A percentile compares a stretch with the other conserved stretches of the same genome.
Evolutionary conservation across 2,329 filamentous ascomycete species (phyloP).

Genomic region (Colletotrichum brevisporum): DNA sequence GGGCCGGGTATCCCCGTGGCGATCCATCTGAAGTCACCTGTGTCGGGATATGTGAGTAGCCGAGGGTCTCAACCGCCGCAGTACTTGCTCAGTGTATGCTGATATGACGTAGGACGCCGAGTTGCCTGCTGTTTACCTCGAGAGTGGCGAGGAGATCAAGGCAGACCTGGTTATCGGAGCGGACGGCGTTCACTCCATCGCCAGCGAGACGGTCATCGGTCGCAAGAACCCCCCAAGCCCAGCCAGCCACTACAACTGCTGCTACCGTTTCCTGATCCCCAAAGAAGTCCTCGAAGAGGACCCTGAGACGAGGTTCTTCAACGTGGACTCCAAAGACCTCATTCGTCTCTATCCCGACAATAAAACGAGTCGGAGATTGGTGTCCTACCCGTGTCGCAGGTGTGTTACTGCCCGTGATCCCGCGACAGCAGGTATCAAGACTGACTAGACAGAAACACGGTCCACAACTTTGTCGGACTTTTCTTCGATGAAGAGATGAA

Average conservation of each 20-base stretch:
- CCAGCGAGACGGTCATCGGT: constrained; percentile 47
- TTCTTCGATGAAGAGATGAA: constrained; percentile 46
- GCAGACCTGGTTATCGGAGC: constrained; percentile 60
- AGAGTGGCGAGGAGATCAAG: constrained; percentile 46
- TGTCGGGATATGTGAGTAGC: constrained; percentile 47
- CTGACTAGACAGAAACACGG: constrained; percentile 45
- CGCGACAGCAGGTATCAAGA: not conserved
- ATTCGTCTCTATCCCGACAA: constrained; percentile 27
- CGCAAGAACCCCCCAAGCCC: constrained; percentile 45
- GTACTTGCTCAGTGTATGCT: not conserved
- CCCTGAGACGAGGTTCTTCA: constrained; percentile 49
- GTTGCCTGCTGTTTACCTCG: constrained; percentile 47
- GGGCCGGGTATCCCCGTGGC: constrained; percentile 46
- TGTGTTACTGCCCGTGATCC: constrained; percentile 33
- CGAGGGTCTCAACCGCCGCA: not conserved
- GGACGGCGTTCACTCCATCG: constrained; percentile 58
- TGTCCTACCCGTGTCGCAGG: constrained; percentile 52
- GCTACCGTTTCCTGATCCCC: constrained; percentile 54
- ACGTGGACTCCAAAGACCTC: constrained; percentile 44
- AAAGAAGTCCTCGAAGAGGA: constrained; percentile 48
- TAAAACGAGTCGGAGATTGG: constrained; percentile 44
- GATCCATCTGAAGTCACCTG: constrained; percentile 45
- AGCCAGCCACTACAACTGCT: constrained; percentile 49
- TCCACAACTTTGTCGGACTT: constrained; percentile 53
- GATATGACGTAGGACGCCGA: constrained; percentile 42